Evolutionary conservation across 2,329 filamentous ascomycete genomes (phyloP), one percentile per base, ranked within the genome.

Genomic region (Colletotrichum filicis): DNA sequence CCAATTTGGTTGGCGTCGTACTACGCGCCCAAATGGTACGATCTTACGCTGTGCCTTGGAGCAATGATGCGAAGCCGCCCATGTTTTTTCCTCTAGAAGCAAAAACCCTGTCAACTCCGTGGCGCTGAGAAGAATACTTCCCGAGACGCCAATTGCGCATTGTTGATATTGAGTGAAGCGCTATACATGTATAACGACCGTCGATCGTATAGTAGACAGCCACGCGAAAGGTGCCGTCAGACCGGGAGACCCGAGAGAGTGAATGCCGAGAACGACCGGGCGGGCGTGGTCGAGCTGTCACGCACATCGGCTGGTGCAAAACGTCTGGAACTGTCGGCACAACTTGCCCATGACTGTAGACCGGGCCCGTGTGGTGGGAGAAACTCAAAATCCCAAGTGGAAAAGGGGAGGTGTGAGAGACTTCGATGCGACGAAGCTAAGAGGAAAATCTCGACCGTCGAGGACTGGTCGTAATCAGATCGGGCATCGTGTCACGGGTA

Each of bases 241-340:
- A 67, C 66, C 65, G 55, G 60, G 66, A 65, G 30, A 56, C 26
- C 60, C 70, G 35, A 70, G 60, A 9, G 56, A 73, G 26, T n/a
- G 61, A 55, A 58, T 52, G 70, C 66, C 66, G 66, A 60, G 56
- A 71, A 65, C 32, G 42, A 57, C 60, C 56, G 66, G 56, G 26
- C 66, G 66, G 28, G 49, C 52, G 42, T 52, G 32, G 28, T 62
- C 69, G 16, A 56, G 22, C 61, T 57, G 42, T 66, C 66, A 57
- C 19, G 46, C 63, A 69, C 42, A 57, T 66, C 46, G 46, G 60
- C 35, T 26, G 53, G 65, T 46, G 37, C 28, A 61, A 26, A 16
- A 26, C 53, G 59, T 56, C 66, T 55, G 46, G 32, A 73, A 59
- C n/a, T 55, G 42, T 70, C 59, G 70, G 66, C 70, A 73, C 60